These are phyloP conservation scores for Solanum chilense DNA, from an alignment of 257 asterid species.

Conservation along the genomic window DNA sequence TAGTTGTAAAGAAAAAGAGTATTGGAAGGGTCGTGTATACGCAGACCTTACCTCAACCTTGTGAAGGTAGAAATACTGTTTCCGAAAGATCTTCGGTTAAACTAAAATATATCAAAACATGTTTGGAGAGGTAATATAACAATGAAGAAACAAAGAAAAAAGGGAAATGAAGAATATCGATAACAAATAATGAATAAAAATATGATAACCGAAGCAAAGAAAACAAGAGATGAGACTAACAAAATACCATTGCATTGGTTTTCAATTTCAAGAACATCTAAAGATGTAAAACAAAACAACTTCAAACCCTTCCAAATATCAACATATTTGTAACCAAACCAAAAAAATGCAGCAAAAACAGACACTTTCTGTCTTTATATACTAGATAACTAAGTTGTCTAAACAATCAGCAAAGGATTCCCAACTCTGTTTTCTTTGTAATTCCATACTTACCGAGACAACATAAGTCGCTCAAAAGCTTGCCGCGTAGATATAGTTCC, in stretches of 20 bases:
- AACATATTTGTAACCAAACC: background rate
- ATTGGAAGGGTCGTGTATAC: background rate
- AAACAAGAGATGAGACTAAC: background rate
- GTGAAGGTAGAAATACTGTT: background rate
- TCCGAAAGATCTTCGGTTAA: background rate
- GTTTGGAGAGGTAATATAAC: background rate
- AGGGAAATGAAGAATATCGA: background rate
- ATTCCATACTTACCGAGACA: background rate
- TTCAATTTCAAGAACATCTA: background rate
- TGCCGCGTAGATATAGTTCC: background rate
- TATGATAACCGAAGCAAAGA: background rate
- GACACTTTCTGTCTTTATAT: background rate
- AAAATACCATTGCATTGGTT: background rate
- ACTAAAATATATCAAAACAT: background rate
- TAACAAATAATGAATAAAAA: background rate
- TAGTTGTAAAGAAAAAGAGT: background rate
- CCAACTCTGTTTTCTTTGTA: background rate
- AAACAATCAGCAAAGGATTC: background rate
- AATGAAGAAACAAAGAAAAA: background rate
- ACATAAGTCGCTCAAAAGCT: background rate
- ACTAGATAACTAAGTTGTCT: background rate
- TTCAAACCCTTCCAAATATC: background rate
- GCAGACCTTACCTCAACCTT: background rate
- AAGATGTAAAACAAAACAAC: background rate
- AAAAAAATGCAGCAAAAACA: background rate